Evolutionary conservation across 257 asterid species (phyloP).

Genomic region (Nicotiana otophora): DNA sequence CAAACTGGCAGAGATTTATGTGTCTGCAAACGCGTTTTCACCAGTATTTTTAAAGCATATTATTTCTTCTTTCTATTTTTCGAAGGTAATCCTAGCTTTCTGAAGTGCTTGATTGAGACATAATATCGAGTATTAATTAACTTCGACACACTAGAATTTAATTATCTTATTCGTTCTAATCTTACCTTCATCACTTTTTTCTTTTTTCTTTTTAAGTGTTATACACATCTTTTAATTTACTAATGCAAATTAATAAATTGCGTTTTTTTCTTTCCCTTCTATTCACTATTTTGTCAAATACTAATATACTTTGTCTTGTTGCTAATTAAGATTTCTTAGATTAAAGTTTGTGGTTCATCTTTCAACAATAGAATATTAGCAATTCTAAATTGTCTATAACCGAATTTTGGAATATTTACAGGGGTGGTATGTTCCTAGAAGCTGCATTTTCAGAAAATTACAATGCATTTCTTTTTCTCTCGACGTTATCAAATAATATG

Average conservation of each 20-base stretch:
- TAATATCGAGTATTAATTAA: not conserved
- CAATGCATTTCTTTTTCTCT: not conserved
- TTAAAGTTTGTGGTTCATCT: not conserved
- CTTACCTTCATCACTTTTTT: not conserved
- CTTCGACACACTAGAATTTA: not conserved
- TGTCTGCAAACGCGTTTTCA: not conserved
- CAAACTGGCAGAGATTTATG: not conserved
- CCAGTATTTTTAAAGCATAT: not conserved
- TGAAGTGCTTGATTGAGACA: not conserved
- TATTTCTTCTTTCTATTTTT: not conserved
- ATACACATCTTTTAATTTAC: not conserved
- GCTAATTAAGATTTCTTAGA: not conserved
- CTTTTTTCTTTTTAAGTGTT: not conserved
- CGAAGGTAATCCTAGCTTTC: not conserved
- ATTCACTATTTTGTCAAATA: not conserved
- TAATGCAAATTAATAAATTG: not conserved
- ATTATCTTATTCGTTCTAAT: not conserved
- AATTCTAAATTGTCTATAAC: not conserved
- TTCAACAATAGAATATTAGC: not conserved
- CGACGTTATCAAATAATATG: not conserved
- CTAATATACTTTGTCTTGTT: not conserved
- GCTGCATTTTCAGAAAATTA: not conserved
- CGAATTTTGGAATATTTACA: not conserved
- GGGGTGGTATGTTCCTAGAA: conserved; percentile 1
- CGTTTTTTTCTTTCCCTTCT: not conserved